phyloP scores from a whole-genome alignment of 2,329 filamentous ascomycete species.

The Monilinia aucupariae region DNA sequence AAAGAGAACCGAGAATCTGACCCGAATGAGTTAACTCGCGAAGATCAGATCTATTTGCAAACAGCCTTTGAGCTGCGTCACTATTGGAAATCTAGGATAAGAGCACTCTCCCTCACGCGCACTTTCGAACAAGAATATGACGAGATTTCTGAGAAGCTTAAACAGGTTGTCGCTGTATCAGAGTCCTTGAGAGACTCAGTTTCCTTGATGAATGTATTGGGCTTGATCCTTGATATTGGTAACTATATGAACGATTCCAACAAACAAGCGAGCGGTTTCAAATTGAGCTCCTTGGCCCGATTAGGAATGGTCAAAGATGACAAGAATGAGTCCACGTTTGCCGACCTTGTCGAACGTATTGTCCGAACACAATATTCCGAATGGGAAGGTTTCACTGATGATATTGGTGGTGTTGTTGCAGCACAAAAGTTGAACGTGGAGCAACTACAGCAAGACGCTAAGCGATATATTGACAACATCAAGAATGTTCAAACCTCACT shows the following conservation, averaged over 20 bases:
- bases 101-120: slow-evolving; percentile 77
- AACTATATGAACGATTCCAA: slow-evolving; percentile 99
- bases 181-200: slow-evolving; percentile 89
- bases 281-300: slow-evolving; percentile 86
- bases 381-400: slow-evolving; percentile 82
- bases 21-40: slow-evolving; percentile 79
- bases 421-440: slow-evolving; percentile 93
- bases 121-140: slow-evolving; percentile 87
- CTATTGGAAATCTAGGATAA: slow-evolving; percentile 98
- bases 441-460: slow-evolving; percentile 80
- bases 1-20: slow-evolving; percentile 78
- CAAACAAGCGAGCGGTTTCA: slow-evolving; percentile 97
- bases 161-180: slow-evolving; percentile 78
- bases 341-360: slow-evolving; percentile 92
- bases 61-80: slow-evolving; percentile 93
- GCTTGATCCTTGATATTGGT: slow-evolving; percentile 92
- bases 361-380: slow-evolving; percentile 94
- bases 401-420: slow-evolving; percentile 73
- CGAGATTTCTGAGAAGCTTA: slow-evolving; percentile 78
- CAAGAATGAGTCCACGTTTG: slow-evolving; percentile 95
- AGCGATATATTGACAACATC: slow-evolving; percentile 90
- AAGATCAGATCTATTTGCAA: slow-evolving; percentile 91
- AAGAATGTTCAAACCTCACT: slow-evolving; percentile 88
- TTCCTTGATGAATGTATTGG: slow-evolving; percentile 90
- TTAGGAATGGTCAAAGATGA: slow-evolving; percentile 98